These are phyloP conservation scores for Nigrospora sphaerica DNA, from an alignment of 2,329 filamentous ascomycete genomes.

Conservation along the genomic window DNA sequence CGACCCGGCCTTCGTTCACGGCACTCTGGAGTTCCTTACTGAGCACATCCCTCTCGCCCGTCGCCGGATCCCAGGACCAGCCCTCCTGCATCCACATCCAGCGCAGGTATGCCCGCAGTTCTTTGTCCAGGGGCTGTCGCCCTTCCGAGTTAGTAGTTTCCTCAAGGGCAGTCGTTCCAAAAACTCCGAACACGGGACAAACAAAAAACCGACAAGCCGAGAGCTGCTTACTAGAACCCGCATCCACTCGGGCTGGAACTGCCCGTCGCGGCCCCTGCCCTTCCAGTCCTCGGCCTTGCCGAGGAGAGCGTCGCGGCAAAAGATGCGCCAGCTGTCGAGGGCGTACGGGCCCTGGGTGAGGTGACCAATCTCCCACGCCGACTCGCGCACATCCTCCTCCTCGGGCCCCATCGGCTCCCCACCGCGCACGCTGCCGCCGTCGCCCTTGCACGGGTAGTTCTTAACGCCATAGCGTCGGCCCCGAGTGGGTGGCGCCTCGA, in stretches of 20 bases:
- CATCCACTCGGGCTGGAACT: conserved; percentile 86
- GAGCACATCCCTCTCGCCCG: conserved; percentile 54
- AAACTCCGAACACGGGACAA: no score
- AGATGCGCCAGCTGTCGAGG: conserved; percentile 87
- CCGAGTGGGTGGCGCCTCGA: conserved; percentile 52
- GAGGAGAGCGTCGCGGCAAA: conserved; percentile 74
- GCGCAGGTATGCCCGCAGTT: conserved; percentile 74
- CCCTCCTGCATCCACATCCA: conserved; percentile 93
- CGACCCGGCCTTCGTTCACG: conserved; percentile 50
- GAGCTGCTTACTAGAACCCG: conserved; percentile 46
- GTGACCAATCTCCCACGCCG: conserved; percentile 78
- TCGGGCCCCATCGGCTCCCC: conserved; percentile 19
- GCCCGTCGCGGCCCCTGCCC: conserved; percentile 40
- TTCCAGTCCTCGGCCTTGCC: conserved; percentile 60
- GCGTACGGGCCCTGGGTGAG: conserved; percentile 78
- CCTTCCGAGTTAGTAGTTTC: no score
- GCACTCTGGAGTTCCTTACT: conserved; percentile 45
- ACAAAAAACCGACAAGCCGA: no score
- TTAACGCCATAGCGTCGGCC: conserved; percentile 47
- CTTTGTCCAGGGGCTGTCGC: conserved; percentile 59
- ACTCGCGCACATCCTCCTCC: conserved; percentile 15
- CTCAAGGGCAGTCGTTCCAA: no score
- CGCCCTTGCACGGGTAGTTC: conserved; percentile 31
- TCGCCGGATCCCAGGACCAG: conserved; percentile 70
- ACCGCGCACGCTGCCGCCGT: conserved; percentile 19